phyloP scores from a whole-genome alignment of 1,139 yeast species.

The Ashbya aceris region DNA sequence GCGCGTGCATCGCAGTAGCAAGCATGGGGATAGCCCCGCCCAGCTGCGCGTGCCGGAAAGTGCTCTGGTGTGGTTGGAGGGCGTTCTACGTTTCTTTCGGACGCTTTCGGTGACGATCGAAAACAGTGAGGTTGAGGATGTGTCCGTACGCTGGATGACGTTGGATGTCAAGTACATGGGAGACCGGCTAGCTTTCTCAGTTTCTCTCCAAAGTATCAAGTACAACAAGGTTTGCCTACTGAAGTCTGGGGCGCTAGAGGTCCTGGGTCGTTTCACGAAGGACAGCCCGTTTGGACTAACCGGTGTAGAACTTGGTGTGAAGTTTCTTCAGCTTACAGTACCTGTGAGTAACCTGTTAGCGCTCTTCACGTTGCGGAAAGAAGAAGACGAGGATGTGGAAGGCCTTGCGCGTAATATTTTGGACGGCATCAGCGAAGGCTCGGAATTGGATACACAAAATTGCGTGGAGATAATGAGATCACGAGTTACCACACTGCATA shows the following conservation, averaged over 20 bases:
- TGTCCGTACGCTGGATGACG: neutral
- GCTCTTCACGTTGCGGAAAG: neutral
- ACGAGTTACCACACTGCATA: neutral
- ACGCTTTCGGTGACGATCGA: neutral
- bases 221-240: neutral
- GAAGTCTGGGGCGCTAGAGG: conserved; percentile 1
- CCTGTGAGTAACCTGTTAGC: conserved; percentile 1
- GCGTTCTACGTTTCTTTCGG: neutral
- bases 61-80: neutral
- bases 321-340: conserved; percentile 2
- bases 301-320: conserved; percentile 1
- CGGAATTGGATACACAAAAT: neutral
- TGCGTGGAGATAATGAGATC: neutral
- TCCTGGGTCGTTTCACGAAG: neutral
- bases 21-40: neutral
- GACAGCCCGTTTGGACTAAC: conserved; percentile 2
- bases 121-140: neutral
- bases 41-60: too few relatives aligned
- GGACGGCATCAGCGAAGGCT: neutral
- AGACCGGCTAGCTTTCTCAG: neutral
- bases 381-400: neutral
- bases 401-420: neutral
- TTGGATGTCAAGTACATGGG: conserved; percentile 1
- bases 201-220: neutral
- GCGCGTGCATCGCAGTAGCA: neutral